Percentiles rank a stretch among this genome's conserved stretches.
These are phyloP conservation scores for Trichophyton verrucosum DNA, from an alignment of 2,329 filamentous ascomycete genomes.

Conservation along the genomic window DNA sequence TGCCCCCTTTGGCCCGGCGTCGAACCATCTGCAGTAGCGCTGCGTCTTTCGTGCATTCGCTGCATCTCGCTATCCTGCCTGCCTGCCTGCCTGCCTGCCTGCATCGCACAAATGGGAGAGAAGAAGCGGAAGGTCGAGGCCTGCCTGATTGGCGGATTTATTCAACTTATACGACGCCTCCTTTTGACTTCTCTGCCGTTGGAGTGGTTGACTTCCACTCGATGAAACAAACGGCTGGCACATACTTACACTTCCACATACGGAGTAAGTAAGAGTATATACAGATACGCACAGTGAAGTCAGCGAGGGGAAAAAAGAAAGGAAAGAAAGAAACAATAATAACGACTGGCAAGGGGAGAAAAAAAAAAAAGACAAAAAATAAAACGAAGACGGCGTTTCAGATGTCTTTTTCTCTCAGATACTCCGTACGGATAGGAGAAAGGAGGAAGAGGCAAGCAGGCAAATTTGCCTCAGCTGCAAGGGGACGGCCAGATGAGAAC, in stretches of 20 bases:
- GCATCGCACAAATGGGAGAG: constrained; percentile 1
- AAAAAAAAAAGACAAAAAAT: neutral
- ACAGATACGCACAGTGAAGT: too few species aligned
- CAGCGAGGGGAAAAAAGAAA: neutral
- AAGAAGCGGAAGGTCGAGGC: neutral
- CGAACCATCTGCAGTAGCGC: neutral
- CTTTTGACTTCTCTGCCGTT: neutral
- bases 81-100: too few species aligned
- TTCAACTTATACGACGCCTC: neutral
- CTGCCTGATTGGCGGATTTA: neutral
- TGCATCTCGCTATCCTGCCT: neutral
- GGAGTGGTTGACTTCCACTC: neutral
- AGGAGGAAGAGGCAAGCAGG: neutral
- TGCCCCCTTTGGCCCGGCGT: neutral
- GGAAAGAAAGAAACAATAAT: neutral
- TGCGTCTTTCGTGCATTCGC: constrained; percentile 4
- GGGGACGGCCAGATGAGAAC: neutral
- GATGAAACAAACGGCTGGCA: constrained; percentile 3
- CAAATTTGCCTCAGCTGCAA: neutral
- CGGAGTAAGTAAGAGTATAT: too few species aligned
- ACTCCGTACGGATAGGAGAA: neutral
- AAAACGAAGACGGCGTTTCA: neutral
- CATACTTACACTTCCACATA: neutral
- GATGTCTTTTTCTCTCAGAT: neutral
- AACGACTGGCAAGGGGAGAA: neutral